phyloP scores from a whole-genome alignment of 2,329 filamentous ascomycete species.

The Xylaria polymorpha region DNA sequence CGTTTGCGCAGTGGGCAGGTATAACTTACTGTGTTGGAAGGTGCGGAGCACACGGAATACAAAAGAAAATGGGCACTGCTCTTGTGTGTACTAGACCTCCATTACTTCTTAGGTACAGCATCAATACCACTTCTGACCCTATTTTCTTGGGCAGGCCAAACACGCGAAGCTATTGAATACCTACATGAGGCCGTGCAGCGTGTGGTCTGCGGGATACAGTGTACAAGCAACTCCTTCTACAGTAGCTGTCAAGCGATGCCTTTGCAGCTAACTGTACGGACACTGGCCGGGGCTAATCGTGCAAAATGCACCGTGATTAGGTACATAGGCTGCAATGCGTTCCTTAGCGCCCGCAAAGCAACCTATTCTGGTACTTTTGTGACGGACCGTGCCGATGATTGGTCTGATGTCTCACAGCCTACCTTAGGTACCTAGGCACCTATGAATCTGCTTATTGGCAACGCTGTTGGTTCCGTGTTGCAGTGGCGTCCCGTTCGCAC shows the following conservation, averaged over 20 bases:
- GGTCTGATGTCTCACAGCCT: constrained; percentile 2
- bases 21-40: no score
- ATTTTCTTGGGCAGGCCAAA: no score
- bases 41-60: no score
- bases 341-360: neutral
- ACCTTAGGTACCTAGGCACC: neutral
- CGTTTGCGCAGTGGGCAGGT: no score
- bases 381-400: constrained; percentile 15
- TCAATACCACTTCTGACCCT: no score
- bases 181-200: neutral
- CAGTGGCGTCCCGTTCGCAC: neutral
- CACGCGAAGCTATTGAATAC: neutral
- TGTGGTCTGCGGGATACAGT: neutral
- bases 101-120: no score
- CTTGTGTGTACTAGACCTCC: no score
- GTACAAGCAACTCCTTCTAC: neutral
- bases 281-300: neutral
- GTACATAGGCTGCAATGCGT: neutral
- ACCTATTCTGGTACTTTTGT: neutral
- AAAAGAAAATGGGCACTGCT: no score
- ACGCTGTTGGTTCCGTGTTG: constrained; percentile 13
- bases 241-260: neutral
- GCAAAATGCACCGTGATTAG: neutral
- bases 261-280: neutral
- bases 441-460: neutral